phyloP scores from a whole-genome alignment of 495 filamentous ascomycete species.

The Penicillium bovifimosum region DNA sequence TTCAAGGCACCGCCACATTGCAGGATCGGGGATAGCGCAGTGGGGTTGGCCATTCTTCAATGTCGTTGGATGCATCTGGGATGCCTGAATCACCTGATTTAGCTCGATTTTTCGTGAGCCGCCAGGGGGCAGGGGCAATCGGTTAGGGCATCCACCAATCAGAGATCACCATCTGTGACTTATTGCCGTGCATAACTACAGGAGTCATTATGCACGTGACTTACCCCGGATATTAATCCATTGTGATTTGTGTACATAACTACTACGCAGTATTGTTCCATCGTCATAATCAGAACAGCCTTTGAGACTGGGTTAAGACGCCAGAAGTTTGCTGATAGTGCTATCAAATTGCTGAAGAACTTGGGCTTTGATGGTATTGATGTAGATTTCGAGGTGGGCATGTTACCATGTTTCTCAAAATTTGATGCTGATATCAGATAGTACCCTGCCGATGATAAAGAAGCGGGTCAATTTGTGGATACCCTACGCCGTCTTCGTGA shows the following conservation, averaged over 20 bases:
- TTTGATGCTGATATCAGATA: conserved; percentile 2
- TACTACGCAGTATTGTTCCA: no score
- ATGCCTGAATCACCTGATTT: background rate
- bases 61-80: background rate
- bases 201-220: no score
- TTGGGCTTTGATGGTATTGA: conserved; percentile 58
- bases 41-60: background rate
- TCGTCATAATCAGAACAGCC: no score
- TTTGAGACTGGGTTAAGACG: conserved; percentile 52
- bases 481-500: conserved; percentile 53
- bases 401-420: background rate
- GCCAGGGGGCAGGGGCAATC: background rate
- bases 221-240: no score
- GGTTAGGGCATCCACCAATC: background rate
- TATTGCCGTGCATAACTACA: no score
- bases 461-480: conserved; percentile 59
- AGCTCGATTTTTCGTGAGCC: no score
- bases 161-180: no score
- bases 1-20: background rate
- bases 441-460: conserved; percentile 29
- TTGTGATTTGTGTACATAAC: no score
- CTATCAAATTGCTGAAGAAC: conserved; percentile 62
- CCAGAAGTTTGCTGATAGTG: conserved; percentile 61
- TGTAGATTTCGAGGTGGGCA: conserved; percentile 54
- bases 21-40: background rate